These are phyloP conservation scores for Echria macrotheca DNA, from an alignment of 495 filamentous ascomycete species.

Conservation along the genomic window DNA sequence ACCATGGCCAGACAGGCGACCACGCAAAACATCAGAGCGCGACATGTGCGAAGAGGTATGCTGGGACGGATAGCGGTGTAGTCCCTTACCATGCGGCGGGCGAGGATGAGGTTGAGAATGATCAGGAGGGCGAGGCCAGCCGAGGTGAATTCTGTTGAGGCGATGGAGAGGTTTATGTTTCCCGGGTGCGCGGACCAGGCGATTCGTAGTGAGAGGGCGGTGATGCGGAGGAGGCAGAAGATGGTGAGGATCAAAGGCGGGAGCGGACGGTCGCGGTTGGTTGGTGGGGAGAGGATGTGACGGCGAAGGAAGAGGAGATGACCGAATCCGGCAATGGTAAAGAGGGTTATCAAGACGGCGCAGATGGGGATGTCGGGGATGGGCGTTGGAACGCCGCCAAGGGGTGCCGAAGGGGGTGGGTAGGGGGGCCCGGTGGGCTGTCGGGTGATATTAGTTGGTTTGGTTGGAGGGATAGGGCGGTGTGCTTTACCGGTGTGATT, in stretches of 20 bases:
- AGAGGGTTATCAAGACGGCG: constrained; percentile 59
- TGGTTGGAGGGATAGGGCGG: background rate
- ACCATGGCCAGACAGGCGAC: constrained; percentile 57
- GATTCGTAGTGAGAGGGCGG: constrained; percentile 57
- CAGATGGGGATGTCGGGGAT: constrained; percentile 57
- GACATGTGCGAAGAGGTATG: constrained; percentile 42
- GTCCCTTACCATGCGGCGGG: constrained; percentile 67
- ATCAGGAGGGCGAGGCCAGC: constrained; percentile 67
- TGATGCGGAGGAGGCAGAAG: constrained; percentile 42
- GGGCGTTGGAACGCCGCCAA: constrained; percentile 5
- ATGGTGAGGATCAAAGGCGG: background rate
- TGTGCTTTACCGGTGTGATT: too few species aligned
- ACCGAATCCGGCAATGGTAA: constrained; percentile 45
- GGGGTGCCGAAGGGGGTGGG: background rate
- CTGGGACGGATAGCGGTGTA: constrained; percentile 50
- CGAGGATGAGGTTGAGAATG: constrained; percentile 67
- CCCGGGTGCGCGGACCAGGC: constrained; percentile 42
- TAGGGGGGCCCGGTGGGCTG: background rate
- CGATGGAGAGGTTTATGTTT: constrained; percentile 40
- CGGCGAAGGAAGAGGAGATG: constrained; percentile 31
- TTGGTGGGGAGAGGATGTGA: background rate
- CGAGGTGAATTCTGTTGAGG: constrained; percentile 61
- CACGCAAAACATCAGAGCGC: constrained; percentile 53
- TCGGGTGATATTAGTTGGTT: background rate
- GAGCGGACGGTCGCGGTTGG: background rate